These are phyloP conservation scores for Zangia roseola DNA, from an alignment of 768 basidiomycete species.

Conservation along the genomic window DNA sequence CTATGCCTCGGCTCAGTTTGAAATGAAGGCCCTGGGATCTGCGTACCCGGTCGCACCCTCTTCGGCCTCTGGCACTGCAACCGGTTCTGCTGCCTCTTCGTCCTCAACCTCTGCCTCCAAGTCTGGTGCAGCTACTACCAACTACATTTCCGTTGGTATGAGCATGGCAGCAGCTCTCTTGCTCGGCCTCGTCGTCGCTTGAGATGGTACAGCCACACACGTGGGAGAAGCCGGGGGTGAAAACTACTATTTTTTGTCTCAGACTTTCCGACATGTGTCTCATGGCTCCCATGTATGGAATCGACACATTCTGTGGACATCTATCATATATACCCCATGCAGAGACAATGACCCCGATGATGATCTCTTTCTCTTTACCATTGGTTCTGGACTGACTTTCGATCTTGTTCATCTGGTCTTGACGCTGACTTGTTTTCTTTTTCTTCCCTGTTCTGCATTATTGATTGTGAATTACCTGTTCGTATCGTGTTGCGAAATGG, in stretches of 20 bases:
- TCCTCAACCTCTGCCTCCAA: conserved; percentile 18
- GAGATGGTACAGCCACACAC: conserved; percentile 1
- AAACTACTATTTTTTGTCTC: background rate
- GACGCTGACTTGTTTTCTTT: background rate
- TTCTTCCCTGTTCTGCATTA: background rate
- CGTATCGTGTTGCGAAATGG: conserved; percentile 2
- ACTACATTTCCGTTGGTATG: conserved; percentile 29
- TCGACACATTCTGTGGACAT: background rate
- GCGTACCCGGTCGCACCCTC: conserved; percentile 45
- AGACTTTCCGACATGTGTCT: background rate
- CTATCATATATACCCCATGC: conserved; percentile 16
- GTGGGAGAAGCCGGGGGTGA: background rate
- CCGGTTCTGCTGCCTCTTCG: conserved; percentile 15
- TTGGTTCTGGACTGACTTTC: background rate
- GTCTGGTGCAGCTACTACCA: conserved; percentile 9
- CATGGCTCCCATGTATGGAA: conserved; percentile 1
- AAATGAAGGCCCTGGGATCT: conserved; percentile 57
- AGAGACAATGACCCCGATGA: conserved; percentile 8
- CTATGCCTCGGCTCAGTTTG: conserved; percentile 58
- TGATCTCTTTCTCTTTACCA: background rate
- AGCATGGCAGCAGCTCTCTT: conserved; percentile 29
- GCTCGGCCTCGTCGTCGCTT: conserved; percentile 29
- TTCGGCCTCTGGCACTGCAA: conserved; percentile 22
- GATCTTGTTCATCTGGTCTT: background rate
- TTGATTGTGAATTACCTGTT: background rate